Evolutionary conservation across 2,329 filamentous ascomycete genomes (phyloP).

Genomic region (Verticillium zaregamsianum): DNA sequence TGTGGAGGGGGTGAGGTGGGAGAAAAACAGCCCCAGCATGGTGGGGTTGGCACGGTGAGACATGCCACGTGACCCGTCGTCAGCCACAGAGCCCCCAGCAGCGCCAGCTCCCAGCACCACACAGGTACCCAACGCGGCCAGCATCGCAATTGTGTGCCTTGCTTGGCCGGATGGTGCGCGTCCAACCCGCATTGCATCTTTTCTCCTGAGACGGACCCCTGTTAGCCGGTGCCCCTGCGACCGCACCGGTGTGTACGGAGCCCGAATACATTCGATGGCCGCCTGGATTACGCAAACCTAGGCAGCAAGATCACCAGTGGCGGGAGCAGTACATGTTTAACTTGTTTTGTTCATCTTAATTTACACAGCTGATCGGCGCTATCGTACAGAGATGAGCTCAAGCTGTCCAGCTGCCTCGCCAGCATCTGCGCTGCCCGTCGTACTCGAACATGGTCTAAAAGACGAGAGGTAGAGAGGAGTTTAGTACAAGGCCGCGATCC

Average conservation of each 20-base stretch:
- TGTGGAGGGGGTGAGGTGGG: constrained; percentile 12
- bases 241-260: background rate
- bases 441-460: constrained; percentile 12
- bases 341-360: constrained; percentile 6
- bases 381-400: constrained; percentile 13
- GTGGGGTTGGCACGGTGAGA: constrained; percentile 17
- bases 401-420: constrained; percentile 7
- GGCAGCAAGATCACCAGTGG: background rate
- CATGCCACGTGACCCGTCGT: constrained; percentile 11
- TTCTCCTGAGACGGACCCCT: background rate
- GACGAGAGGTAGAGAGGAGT: constrained; percentile 28
- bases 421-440: constrained; percentile 8
- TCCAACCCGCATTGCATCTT: background rate
- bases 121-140: background rate
- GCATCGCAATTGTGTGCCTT: background rate
- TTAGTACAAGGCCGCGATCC: constrained; percentile 28
- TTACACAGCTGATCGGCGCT: constrained; percentile 14
- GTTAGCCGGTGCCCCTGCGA: background rate
- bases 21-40: constrained; percentile 16
- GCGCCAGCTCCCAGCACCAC: background rate
- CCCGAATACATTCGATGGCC: background rate
- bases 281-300: background rate
- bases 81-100: background rate
- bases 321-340: background rate
- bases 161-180: background rate